Percentiles rank a stretch among this genome's conserved stretches.
Conservation (phyloP, 257 asterid genomes). For the Nicotiana knightiana region DNA sequence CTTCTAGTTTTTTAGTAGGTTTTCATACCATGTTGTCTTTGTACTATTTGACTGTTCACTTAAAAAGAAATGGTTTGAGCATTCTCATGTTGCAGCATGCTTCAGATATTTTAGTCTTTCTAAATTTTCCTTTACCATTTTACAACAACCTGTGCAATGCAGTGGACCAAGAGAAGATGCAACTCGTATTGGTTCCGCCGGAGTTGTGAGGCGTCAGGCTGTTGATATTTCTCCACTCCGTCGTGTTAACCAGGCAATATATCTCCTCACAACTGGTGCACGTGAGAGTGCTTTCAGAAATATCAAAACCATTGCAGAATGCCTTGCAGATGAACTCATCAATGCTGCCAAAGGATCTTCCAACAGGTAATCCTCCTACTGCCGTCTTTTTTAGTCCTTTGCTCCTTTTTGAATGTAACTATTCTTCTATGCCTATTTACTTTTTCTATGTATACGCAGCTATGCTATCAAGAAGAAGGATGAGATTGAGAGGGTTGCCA, state of each 20-base stretch:
- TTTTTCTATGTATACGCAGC: slow-evolving; percentile 22
- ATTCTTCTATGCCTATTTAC: not conserved
- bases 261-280: slow-evolving; percentile 69
- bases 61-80: not conserved
- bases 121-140: not conserved
- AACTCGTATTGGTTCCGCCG: slow-evolving; percentile 78
- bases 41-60: not conserved
- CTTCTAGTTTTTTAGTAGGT: not conserved
- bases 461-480: slow-evolving; percentile 77
- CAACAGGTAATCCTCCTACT: slow-evolving; percentile 37
- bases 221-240: slow-evolving; percentile 81
- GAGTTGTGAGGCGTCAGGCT: slow-evolving; percentile 83
- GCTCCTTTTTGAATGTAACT: not conserved
- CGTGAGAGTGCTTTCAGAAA: slow-evolving; percentile 76
- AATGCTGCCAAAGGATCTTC: slow-evolving; percentile 81
- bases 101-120: not conserved
- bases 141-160: not conserved
- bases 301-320: slow-evolving; percentile 58
- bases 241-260: slow-evolving; percentile 72
- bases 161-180: slow-evolving; percentile 90
- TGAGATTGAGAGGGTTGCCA: slow-evolving; percentile 71
- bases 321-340: slow-evolving; percentile 82
- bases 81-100: not conserved
- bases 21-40: not conserved
- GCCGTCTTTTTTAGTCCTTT: not conserved